Base-by-base conservation (phyloP, 176 grass and related monocot species). In the Alopecurus myosuroides region DNA sequence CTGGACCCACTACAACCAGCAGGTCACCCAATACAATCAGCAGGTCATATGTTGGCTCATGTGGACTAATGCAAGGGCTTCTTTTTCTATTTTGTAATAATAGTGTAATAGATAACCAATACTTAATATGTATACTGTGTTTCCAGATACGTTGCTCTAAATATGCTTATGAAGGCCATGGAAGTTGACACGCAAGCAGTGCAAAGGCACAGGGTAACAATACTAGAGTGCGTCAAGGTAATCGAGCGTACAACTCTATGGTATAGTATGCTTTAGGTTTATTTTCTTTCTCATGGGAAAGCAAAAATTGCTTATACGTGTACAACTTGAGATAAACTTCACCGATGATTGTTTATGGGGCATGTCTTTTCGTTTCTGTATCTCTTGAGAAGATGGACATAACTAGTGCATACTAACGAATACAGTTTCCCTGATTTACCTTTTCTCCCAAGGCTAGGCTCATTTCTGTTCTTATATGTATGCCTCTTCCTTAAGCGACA, bases 151-250 rank as follows among this genome's bases (percentile, higher is more conserved):
- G 97, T 99, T 89, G 97, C 97, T 31, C 76, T 99, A 52, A 97
- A 97, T 82, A 97, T 99, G 90, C 94, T 99, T 69, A 91, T 88
- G 90, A 99, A 95, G 88, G 97, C 92, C 55, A 92, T 97, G 78
- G 70, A 86, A 17, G 88, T 99, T 70, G 97, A 99, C 77, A 84
- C 88, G 58, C 94, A 97, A 92, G 92, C 97, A 29, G 97, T 99
- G 74, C 94, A 99, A 86, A 99, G 97, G 87, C 97, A 99, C 84
- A 88, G 91, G 73, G 79, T 82, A 81, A 99, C 97, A 39, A 99
- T 99, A 76, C 77, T 99, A 70, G 97, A 99, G 84, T 99, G 97
- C 74, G 97, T 97, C 58, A 99, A 99, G 93, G 97, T 99, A 91
- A 88, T 34, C 9, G 49, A 44, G 45, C 30, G 31, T 74, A 46